phyloP scores from a whole-genome alignment of 2,329 filamentous ascomycete species.

The Geosmithia morbida region DNA sequence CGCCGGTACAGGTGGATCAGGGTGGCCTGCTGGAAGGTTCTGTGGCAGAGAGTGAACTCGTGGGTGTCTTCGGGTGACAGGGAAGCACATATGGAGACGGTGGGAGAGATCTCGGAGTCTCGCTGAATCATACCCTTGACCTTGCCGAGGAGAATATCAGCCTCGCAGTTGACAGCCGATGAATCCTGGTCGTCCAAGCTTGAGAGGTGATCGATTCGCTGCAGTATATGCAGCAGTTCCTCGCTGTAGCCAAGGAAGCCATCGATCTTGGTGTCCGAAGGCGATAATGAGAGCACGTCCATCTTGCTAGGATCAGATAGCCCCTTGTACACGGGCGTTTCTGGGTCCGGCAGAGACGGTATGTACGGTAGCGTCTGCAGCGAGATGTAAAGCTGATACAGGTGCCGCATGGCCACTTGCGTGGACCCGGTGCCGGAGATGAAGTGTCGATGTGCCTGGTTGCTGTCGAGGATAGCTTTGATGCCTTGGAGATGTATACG shows the following conservation, averaged over 20 bases:
- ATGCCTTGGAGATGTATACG: constrained; percentile 11
- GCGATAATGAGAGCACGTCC: neutral
- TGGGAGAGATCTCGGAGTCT: constrained; percentile 7
- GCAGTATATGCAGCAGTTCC: constrained; percentile 10
- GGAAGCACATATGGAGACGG: constrained; percentile 6
- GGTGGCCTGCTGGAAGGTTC: constrained; percentile 11
- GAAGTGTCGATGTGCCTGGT: constrained; percentile 1
- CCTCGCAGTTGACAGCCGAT: constrained; percentile 1
- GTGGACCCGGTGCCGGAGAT: neutral
- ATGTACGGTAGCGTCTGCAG: constrained; percentile 12
- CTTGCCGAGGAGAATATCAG: constrained; percentile 8
- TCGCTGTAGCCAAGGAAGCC: constrained; percentile 14
- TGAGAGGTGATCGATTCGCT: constrained; percentile 7
- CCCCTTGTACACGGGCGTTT: neutral
- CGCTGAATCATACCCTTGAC: constrained; percentile 10
- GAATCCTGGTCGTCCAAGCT: neutral
- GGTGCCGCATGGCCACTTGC: constrained; percentile 10
- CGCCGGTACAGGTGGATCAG: constrained; percentile 11
- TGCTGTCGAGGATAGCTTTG: constrained; percentile 7
- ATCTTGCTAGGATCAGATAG: neutral
- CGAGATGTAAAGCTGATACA: constrained; percentile 13
- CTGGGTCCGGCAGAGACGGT: constrained; percentile 1
- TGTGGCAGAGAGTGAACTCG: constrained; percentile 12
- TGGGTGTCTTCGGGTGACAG: constrained; percentile 9
- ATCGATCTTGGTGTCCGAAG: constrained; percentile 7